Evolutionary conservation across 129 eudicot species (phyloP).

Genomic region (Calendula officinalis): DNA sequence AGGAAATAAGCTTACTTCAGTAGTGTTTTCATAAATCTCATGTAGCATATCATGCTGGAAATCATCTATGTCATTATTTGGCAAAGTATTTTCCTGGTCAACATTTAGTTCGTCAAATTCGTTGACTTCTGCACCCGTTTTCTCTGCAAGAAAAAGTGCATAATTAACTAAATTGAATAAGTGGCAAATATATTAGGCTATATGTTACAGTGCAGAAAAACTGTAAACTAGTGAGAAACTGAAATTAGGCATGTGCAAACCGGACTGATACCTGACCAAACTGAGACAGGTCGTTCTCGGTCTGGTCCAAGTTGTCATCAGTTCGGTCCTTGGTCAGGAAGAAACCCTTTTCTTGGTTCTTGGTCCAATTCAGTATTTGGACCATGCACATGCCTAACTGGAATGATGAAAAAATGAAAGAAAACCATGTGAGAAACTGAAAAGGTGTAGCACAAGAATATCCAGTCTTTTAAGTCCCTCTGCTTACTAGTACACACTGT

Average conservation of each 20-base stretch:
- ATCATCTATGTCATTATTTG: slow-evolving; percentile 39
- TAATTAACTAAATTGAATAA: not conserved
- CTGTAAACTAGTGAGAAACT: no score
- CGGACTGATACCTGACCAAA: no score
- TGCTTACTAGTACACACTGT: slow-evolving; percentile 18
- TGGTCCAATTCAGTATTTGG: no score
- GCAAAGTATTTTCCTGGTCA: slow-evolving; percentile 38
- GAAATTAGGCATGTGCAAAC: not conserved
- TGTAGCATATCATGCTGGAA: slow-evolving; percentile 57
- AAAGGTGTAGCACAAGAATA: not conserved
- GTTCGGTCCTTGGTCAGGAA: no score
- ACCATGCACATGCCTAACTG: no score
- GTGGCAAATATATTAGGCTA: no score
- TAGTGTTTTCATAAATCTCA: slow-evolving; percentile 45
- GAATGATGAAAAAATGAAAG: not conserved
- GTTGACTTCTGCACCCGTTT: slow-evolving; percentile 34
- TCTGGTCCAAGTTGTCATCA: no score
- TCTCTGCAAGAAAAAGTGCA: not conserved
- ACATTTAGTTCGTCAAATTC: slow-evolving; percentile 42
- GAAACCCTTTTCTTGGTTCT: no score
- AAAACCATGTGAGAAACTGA: slow-evolving; percentile 22
- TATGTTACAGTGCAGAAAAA: no score
- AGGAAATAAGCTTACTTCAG: slow-evolving; percentile 52
- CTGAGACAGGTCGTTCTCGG: no score
- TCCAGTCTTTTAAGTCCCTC: not conserved